Conservation (phyloP, 768 basidiomycete genomes). For the Suillus subalutaceus region DNA sequence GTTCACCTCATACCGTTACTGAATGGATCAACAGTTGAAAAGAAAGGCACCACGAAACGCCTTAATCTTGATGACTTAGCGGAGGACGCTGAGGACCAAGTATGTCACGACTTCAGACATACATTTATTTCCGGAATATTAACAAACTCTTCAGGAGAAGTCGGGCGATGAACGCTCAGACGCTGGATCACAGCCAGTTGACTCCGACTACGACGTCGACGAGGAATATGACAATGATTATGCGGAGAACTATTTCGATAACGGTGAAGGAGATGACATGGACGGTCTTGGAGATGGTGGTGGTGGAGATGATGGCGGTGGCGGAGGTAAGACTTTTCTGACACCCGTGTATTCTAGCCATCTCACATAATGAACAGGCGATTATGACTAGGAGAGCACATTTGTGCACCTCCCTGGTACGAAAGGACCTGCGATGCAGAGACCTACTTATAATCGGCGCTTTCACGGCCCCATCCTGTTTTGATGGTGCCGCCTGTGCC, state of each 20-base stretch:
- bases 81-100: slow-evolving; percentile 66
- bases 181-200: slow-evolving; percentile 62
- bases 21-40: slow-evolving; percentile 22
- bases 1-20: neutral
- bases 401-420: neutral
- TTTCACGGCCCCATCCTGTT: too few relatives aligned
- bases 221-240: slow-evolving; percentile 94
- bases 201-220: slow-evolving; percentile 83
- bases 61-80: slow-evolving; percentile 70
- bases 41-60: slow-evolving; percentile 41
- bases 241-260: slow-evolving; percentile 90
- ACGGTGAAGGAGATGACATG: slow-evolving; percentile 80
- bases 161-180: slow-evolving; percentile 73
- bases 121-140: too few relatives aligned
- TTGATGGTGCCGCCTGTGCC: neutral
- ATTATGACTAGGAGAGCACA: slow-evolving; percentile 28
- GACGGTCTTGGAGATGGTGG: slow-evolving; percentile 78
- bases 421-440: neutral
- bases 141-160: slow-evolving; percentile 52
- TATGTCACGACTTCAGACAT: slow-evolving; percentile 23
- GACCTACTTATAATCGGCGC: neutral
- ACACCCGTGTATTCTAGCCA: neutral
- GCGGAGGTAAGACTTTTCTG: slow-evolving; percentile 38
- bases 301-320: slow-evolving; percentile 66
- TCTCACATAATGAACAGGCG: slow-evolving; percentile 14